Evolutionary conservation across 2,329 filamentous ascomycete genomes (phyloP).

Genomic region (Diaporthe aspalathi): DNA sequence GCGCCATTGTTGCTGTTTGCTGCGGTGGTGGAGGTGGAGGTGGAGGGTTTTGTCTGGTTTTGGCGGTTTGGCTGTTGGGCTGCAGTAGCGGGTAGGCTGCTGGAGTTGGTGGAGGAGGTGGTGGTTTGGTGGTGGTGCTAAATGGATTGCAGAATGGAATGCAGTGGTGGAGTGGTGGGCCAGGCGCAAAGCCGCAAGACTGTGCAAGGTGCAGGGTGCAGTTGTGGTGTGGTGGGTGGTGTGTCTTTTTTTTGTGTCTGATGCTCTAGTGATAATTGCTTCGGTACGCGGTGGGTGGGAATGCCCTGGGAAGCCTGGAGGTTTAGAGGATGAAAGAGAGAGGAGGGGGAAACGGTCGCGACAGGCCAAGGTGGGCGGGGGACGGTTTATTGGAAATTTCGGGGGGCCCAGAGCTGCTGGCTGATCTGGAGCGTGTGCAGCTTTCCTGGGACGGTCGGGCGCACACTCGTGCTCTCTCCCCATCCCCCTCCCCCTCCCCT

Average conservation of each 20-base stretch:
- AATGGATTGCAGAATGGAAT: conserved; percentile 1
- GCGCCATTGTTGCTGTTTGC: conserved; percentile 48
- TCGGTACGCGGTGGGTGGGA: conserved; percentile 27
- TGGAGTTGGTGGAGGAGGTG: too few relatives aligned
- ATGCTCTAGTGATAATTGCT: conserved; percentile 33
- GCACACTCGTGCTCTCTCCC: too few relatives aligned
- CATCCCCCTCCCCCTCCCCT: too few relatives aligned
- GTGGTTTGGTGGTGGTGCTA: background rate
- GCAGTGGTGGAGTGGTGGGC: conserved; percentile 23
- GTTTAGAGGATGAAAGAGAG: conserved; percentile 37
- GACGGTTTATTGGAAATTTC: conserved; percentile 35
- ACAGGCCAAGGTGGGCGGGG: conserved; percentile 32
- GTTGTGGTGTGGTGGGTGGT: background rate
- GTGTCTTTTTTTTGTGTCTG: conserved; percentile 7
- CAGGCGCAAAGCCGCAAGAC: background rate
- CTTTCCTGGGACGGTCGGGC: conserved; percentile 17
- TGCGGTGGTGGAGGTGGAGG: too few relatives aligned
- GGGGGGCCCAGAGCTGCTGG: conserved; percentile 33
- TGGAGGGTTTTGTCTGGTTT: background rate
- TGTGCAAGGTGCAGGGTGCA: conserved; percentile 14
- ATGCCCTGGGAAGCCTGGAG: conserved; percentile 34
- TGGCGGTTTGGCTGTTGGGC: conserved; percentile 23
- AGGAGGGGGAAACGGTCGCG: conserved; percentile 31
- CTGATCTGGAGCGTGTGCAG: conserved; percentile 33
- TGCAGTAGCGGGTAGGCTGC: conserved; percentile 5